Percentiles rank a stretch among this genome's conserved stretches.
Conservation (phyloP, 495 filamentous ascomycete species). For the Bacidia gigantensis region DNA sequence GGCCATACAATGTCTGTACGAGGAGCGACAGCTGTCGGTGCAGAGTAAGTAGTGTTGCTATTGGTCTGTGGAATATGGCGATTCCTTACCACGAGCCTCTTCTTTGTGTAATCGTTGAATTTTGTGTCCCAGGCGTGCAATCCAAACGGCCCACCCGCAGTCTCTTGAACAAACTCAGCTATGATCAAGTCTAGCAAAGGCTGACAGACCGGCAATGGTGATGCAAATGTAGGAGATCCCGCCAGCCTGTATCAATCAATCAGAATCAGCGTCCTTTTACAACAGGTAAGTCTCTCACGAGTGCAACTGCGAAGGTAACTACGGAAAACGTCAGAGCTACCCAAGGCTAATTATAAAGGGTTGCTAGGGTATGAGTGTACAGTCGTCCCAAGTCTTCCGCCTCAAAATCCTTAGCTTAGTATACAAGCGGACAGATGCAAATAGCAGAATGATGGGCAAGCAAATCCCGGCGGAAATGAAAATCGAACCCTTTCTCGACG, state of each 20-base stretch:
- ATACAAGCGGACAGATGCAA: conserved; percentile 3
- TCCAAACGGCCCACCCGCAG: neutral
- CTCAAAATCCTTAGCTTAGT: neutral
- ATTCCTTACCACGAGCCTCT: neutral
- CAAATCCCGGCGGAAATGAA: conserved; percentile 3
- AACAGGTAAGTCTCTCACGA: neutral
- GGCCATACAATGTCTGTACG: conserved; percentile 6
- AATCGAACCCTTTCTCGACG: neutral
- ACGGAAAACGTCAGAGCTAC: neutral
- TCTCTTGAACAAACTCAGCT: neutral
- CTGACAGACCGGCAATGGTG: neutral
- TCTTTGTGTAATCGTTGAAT: neutral
- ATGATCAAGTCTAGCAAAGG: neutral
- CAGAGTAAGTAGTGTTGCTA: neutral
- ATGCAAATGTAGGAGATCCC: neutral
- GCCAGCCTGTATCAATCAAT: neutral
- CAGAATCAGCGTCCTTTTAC: neutral
- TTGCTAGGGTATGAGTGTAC: neutral
- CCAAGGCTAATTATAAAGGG: neutral
- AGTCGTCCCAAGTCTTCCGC: neutral
- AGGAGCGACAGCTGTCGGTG: conserved; percentile 8
- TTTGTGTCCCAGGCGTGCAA: conserved; percentile 2
- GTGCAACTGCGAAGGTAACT: neutral
- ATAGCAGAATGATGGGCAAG: neutral
- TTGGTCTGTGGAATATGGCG: neutral